phyloP scores from a whole-genome alignment of 2,329 filamentous ascomycete species.

The Aulographum hederae region DNA sequence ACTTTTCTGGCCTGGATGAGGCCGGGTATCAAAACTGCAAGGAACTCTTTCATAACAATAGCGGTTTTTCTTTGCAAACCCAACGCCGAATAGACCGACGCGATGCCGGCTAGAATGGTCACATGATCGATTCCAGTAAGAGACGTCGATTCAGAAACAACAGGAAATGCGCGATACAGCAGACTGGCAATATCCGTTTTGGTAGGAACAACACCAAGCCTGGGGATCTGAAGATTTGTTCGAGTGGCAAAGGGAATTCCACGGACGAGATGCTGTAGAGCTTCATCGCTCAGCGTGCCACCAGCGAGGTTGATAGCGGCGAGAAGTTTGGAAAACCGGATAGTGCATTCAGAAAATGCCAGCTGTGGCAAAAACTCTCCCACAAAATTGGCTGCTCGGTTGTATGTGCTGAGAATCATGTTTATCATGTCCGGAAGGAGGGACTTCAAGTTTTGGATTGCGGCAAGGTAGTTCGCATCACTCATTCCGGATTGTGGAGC shows the following conservation, averaged over 20 bases:
- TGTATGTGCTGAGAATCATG: constrained; percentile 57
- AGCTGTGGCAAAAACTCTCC: constrained; percentile 54
- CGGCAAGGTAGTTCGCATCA: too few species aligned
- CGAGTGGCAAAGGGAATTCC: constrained; percentile 20
- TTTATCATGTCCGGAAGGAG: constrained; percentile 58
- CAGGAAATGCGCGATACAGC: constrained; percentile 53
- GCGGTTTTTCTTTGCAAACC: constrained; percentile 79
- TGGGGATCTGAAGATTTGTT: constrained; percentile 16
- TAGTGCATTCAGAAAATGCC: constrained; percentile 52
- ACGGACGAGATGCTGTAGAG: constrained; percentile 27
- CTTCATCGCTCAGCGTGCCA: constrained; percentile 41
- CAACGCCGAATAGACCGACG: constrained; percentile 63
- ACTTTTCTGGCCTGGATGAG: constrained; percentile 81
- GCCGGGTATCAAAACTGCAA: constrained; percentile 65
- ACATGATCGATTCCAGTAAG: constrained; percentile 60
- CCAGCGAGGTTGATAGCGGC: constrained; percentile 46
- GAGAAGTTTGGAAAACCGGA: constrained; percentile 55
- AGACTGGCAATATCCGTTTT: constrained; percentile 39
- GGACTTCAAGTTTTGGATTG: constrained; percentile 25
- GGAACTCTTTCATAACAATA: constrained; percentile 70
- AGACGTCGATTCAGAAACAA: constrained; percentile 33
- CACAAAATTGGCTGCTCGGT: constrained; percentile 41
- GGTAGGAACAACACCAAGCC: constrained; percentile 26
- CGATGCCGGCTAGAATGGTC: constrained; percentile 68
- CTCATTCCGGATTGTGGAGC: too few species aligned